phyloP scores from a whole-genome alignment of 1,284 basidiomycete species.

The Papiliotrema flavescens region DNA sequence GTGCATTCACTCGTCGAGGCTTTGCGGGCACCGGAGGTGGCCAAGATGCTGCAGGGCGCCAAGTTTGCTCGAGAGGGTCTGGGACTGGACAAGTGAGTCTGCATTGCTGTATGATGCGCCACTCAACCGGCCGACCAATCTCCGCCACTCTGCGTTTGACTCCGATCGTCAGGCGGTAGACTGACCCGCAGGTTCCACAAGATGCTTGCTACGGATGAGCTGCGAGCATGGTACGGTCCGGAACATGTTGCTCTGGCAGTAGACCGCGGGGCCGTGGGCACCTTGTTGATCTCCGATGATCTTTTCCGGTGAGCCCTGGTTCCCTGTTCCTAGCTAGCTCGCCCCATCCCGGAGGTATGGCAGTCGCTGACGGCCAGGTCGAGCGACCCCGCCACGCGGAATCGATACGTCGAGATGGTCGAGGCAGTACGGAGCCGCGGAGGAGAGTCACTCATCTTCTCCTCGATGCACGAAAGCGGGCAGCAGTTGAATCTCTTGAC shows the following conservation, averaged over 20 bases:
- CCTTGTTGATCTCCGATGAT: constrained; percentile 90
- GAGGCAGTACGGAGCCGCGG: constrained; percentile 85
- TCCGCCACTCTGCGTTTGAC: too few relatives aligned
- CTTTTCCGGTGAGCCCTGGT: constrained; percentile 70
- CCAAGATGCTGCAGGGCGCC: constrained; percentile 73
- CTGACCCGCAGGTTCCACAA: constrained; percentile 77
- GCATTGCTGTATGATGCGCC: neutral
- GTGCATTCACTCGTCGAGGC: constrained; percentile 95
- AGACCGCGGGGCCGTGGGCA: constrained; percentile 89
- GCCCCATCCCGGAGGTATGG: neutral
- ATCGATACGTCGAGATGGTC: constrained; percentile 81
- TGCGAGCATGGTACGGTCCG: constrained; percentile 98
- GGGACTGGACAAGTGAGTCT: constrained; percentile 73
- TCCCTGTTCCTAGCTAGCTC: neutral
- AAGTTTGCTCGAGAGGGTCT: constrained; percentile 96
- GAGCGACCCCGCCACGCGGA: constrained; percentile 69
- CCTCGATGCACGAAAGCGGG: constrained; percentile 98
- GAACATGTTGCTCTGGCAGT: constrained; percentile 88
- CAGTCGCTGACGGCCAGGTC: constrained; percentile 52
- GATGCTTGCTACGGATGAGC: constrained; percentile 89
- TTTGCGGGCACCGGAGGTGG: constrained; percentile 85
- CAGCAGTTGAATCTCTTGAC: constrained; percentile 94
- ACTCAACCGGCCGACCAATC: too few relatives aligned
- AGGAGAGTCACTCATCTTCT: constrained; percentile 92
- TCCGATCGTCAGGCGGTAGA: neutral